These are phyloP conservation scores for Russula sp. DNA, from an alignment of 768 basidiomycete species.

Conservation along the genomic window DNA sequence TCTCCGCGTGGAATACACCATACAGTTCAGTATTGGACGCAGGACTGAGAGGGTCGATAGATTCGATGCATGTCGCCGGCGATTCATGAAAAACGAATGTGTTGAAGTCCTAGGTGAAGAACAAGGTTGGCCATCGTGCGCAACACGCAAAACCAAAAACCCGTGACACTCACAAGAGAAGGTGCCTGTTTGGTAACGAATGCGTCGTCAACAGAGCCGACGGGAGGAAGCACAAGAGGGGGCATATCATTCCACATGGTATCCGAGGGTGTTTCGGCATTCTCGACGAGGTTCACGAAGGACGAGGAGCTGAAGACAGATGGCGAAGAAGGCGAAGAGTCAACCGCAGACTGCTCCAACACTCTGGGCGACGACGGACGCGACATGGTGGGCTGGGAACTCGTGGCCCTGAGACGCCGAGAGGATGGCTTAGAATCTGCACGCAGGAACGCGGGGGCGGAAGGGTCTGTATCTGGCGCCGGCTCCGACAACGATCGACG, in stretches of 20 bases:
- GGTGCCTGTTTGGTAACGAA: slow-evolving; percentile 15
- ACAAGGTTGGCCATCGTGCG: neutral
- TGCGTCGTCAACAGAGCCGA: neutral
- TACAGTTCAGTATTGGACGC: neutral
- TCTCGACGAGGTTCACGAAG: slow-evolving; percentile 10
- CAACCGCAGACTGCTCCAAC: neutral
- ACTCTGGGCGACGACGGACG: slow-evolving; percentile 8
- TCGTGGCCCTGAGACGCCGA: slow-evolving; percentile 21
- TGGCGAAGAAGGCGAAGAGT: neutral
- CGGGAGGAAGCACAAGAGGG: slow-evolving; percentile 21
- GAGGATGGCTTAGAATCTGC: slow-evolving; percentile 10
- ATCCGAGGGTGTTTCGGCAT: slow-evolving; percentile 1
- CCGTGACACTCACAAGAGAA: slow-evolving; percentile 21
- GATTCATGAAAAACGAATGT: slow-evolving; percentile 24
- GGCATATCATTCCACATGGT: slow-evolving; percentile 20
- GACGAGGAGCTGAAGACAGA: slow-evolving; percentile 9
- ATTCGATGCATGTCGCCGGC: slow-evolving; percentile 20
- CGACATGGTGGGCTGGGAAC: slow-evolving; percentile 23
- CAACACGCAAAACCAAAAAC: neutral
- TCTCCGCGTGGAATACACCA: slow-evolving; percentile 10
- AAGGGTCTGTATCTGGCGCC: slow-evolving; percentile 42
- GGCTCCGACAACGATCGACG: slow-evolving; percentile 55
- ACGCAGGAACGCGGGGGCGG: slow-evolving; percentile 20
- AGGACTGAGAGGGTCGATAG: slow-evolving; percentile 23
- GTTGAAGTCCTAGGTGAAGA: slow-evolving; percentile 16